Percentiles rank a stretch among this genome's conserved stretches.
Conservation (phyloP, 306 rosid genomes). For the Potentilla sterilis region DNA sequence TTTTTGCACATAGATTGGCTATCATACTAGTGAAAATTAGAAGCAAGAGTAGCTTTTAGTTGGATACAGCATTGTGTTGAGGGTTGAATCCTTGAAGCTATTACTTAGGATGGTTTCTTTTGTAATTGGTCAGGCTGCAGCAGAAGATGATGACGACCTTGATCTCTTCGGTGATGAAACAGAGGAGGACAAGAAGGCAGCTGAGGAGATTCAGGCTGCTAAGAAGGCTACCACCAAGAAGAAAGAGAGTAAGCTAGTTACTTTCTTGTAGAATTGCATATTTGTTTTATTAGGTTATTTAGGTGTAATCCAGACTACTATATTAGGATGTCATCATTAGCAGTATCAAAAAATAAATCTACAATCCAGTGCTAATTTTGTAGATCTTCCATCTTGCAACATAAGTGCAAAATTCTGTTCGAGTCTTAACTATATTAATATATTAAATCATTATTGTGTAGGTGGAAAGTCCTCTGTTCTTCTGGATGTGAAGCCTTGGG, state of each 20-base stretch:
- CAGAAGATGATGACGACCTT: constrained; percentile 65
- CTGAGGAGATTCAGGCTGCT: constrained; percentile 76
- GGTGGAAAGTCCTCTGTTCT: constrained; percentile 91
- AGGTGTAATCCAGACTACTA: not conserved
- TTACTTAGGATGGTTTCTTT: constrained; percentile 5
- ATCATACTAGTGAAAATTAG: not conserved
- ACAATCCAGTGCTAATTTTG: not conserved
- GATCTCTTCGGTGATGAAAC: constrained; percentile 95
- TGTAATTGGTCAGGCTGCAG: constrained; percentile 45
- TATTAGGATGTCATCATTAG: not conserved
- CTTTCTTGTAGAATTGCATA: not conserved
- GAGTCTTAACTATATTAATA: not conserved
- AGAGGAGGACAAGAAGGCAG: constrained; percentile 86
- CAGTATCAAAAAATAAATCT: not conserved
- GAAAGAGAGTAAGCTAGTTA: constrained; percentile 66
- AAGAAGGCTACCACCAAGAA: constrained; percentile 71
- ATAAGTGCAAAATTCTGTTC: not conserved
- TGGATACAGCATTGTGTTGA: not conserved
- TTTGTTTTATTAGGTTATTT: not conserved
- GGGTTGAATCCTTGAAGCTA: not conserved
- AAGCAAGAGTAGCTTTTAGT: not conserved
- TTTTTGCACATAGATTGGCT: not conserved
- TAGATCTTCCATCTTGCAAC: not conserved
- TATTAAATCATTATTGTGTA: constrained; percentile 17
- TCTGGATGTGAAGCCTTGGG: constrained; percentile 95